Percentiles rank a stretch among this genome's conserved stretches.
Conservation (phyloP, 163 green algal genomes). For the Trebouxia gelatinosa region DNA sequence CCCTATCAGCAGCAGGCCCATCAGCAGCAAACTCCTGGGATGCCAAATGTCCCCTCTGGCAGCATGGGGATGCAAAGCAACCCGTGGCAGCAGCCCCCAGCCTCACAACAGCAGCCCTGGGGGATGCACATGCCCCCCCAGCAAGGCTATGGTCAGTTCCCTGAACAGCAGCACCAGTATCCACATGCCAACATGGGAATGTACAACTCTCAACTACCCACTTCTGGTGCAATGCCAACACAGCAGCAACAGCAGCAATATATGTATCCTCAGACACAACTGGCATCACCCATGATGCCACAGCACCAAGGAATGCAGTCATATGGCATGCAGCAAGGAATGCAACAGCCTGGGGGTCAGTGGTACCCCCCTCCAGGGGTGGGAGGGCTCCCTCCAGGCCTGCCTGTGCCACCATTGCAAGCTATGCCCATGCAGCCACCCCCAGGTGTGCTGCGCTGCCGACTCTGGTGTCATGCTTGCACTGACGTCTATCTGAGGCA, state of each 20-base stretch:
- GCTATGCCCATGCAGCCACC: background rate
- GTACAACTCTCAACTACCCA: background rate
- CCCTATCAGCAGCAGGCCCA: slow-evolving; percentile 16
- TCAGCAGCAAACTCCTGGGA: background rate
- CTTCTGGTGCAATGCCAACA: background rate
- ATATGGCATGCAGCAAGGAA: background rate
- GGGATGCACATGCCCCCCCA: slow-evolving; percentile 30
- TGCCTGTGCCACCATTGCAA: background rate
- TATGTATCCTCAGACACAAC: slow-evolving; percentile 18
- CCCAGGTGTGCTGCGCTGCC: background rate
- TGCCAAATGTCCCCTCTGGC: background rate
- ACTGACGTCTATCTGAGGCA: too few species aligned
- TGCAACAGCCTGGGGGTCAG: background rate
- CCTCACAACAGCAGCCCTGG: slow-evolving; percentile 27
- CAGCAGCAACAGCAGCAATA: slow-evolving; percentile 35
- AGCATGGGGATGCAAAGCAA: background rate
- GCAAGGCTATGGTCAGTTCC: background rate
- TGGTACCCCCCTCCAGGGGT: slow-evolving; percentile 13
- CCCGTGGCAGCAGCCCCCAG: background rate
- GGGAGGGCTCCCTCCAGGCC: background rate
- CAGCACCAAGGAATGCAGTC: background rate
- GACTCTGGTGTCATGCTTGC: background rate
- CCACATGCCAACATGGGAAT: background rate
- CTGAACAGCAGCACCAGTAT: background rate
- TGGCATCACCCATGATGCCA: background rate